Evolutionary conservation across 2,329 filamentous ascomycete genomes (phyloP).

Genomic region (Rhinocladiella similis): DNA sequence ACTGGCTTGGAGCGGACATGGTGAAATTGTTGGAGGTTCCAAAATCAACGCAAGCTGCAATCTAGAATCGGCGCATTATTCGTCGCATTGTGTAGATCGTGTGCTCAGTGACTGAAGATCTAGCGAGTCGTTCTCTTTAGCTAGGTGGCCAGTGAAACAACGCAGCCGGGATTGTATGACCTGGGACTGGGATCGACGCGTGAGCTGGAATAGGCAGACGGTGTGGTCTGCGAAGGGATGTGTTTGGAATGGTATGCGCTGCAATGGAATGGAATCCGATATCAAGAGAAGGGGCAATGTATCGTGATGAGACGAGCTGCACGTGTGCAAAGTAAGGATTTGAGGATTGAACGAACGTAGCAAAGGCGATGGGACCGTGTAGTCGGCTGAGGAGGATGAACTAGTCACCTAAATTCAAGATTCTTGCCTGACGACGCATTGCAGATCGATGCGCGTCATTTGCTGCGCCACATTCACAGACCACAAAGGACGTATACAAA

Average conservation of each 20-base stretch:
- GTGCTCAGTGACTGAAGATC: neutral
- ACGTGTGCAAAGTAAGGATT: neutral
- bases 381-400: neutral
- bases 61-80: neutral
- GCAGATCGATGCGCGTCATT: constrained; percentile 3
- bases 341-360: neutral
- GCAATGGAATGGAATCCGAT: no score
- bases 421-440: neutral
- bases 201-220: neutral
- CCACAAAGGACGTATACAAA: no score
- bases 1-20: constrained; percentile 22
- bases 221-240: neutral
- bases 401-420: neutral
- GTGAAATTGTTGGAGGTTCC: neutral
- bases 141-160: neutral
- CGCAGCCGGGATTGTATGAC: neutral
- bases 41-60: neutral
- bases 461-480: neutral
- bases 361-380: neutral
- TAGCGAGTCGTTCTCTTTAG: neutral
- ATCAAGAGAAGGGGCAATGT: neutral
- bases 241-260: neutral
- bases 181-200: neutral
- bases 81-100: neutral
- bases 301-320: neutral